A percentile compares a stretch with the other conserved stretches of the same genome.
These are phyloP conservation scores for Proliferodiscus dingleyae DNA, from an alignment of 2,329 filamentous ascomycete genomes.

Conservation along the genomic window DNA sequence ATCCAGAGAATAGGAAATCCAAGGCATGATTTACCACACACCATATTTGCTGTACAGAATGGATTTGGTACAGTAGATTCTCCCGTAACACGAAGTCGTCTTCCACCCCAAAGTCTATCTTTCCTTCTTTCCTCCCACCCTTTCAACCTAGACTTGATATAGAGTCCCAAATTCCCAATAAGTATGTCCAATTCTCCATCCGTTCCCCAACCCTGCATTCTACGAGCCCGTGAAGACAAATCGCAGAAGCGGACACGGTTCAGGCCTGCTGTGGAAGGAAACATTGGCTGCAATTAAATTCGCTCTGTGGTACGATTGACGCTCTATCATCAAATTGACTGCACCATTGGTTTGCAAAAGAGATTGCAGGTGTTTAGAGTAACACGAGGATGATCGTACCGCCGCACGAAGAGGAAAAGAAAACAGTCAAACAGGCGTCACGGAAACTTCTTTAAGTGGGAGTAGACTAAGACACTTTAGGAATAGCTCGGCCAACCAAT, in stretches of 20 bases:
- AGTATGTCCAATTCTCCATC: constrained; percentile 50
- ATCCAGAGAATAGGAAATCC: constrained; percentile 2
- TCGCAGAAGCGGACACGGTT: constrained; percentile 30
- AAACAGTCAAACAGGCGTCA: neutral
- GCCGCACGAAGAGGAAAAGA: constrained; percentile 30
- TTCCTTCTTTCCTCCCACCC: constrained; percentile 4
- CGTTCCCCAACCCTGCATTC: constrained; percentile 28
- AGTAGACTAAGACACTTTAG: no score
- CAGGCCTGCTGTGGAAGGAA: constrained; percentile 35
- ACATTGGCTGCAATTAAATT: constrained; percentile 68
- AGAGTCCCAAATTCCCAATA: constrained; percentile 1
- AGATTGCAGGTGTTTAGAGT: constrained; percentile 25
- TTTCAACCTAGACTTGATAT: neutral
- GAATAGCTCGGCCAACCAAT: no score
- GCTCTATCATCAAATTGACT: constrained; percentile 27
- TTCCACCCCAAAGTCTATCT: neutral
- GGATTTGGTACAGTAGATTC: no score
- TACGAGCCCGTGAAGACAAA: constrained; percentile 27
- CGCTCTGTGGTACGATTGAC: constrained; percentile 34
- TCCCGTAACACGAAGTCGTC: neutral
- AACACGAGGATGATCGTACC: constrained; percentile 30
- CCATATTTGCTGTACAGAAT: neutral
- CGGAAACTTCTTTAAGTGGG: no score
- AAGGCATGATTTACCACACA: constrained; percentile 9
- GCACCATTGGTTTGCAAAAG: constrained; percentile 25